phyloP scores from a whole-genome alignment of 306 rosid species.

The Vicia sativa region DNA sequence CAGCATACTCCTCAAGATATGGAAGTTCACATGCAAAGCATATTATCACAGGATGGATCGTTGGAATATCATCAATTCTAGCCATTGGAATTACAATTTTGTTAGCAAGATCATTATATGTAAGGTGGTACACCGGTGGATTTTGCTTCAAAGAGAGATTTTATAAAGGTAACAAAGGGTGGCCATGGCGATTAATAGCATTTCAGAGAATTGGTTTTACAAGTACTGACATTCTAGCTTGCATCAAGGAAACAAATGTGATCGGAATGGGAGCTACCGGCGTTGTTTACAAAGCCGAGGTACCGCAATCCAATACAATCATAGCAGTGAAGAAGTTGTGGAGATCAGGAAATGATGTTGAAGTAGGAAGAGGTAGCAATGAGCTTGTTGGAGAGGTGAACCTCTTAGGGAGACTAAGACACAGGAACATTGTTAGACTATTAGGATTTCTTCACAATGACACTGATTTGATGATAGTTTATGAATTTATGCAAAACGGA shows the following conservation, averaged over 20 bases:
- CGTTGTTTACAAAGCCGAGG: constrained; percentile 83
- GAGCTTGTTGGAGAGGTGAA: constrained; percentile 93
- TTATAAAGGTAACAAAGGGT: constrained; percentile 72
- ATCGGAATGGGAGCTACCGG: constrained; percentile 95
- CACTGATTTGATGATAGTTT: constrained; percentile 75
- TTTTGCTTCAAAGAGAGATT: constrained; percentile 63
- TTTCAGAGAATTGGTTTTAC: constrained; percentile 88
- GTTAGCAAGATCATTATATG: constrained; percentile 57
- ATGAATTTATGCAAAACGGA: constrained; percentile 89
- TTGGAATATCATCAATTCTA: constrained; percentile 69
- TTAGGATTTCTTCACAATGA: constrained; percentile 80
- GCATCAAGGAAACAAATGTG: constrained; percentile 84
- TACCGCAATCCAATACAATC: constrained; percentile 61
- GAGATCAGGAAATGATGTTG: constrained; percentile 74
- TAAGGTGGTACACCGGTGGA: constrained; percentile 73
- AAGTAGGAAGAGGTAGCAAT: constrained; percentile 72
- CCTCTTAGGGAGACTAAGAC: constrained; percentile 82
- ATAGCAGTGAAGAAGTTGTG: constrained; percentile 91
- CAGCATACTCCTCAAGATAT: constrained; percentile 45
- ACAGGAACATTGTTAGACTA: constrained; percentile 85
- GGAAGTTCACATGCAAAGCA: constrained; percentile 55
- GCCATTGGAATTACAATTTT: constrained; percentile 54
- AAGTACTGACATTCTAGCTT: constrained; percentile 74
- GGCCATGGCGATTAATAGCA: constrained; percentile 97
- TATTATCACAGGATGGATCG: constrained; percentile 62